Evolutionary conservation across 108 stramenopile species (phyloP), one percentile per base, ranked within the genome.

Genomic region (Cyclotella baltica): DNA sequence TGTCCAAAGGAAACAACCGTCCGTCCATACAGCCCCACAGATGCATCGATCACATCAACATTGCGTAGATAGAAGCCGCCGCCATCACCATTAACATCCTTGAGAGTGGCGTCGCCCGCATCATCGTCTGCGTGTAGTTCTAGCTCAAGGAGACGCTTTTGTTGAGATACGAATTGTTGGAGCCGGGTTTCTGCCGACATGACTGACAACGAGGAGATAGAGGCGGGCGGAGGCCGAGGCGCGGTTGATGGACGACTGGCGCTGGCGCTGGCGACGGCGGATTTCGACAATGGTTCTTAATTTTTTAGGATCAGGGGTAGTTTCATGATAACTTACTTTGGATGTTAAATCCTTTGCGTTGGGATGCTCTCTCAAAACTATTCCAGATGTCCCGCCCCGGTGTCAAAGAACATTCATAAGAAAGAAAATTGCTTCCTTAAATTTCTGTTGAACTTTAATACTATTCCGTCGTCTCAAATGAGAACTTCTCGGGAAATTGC

Each of bases 11-110:
- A 63, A 31, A 95, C 85, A 8, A 95, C 90, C 11, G 94, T 95
- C 57, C 94, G 76, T 57, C 94, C 94, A 58, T 92, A 95, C 43
- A 95, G 61, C 23, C 94, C 94, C 2, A 95, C 88, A 6, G 90
- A 86, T 5, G 90, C 75, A 28, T 90, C 87, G 30, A 76, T 67
- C 50, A 85, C 83, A 43, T 88, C 83, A 62, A 91, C 66, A 58
- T 82, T 77, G 25, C 55, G 82, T 34, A 85, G 86, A 28, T 83
- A 82, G 53, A 82, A 81, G 2, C 81, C 75, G 22, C 76, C 78
- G 46, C 36, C 20, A 38, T 87, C 84, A 28, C 61, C 63, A 57
- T 73, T 51, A 33, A 52, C 67, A 15, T 73, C 59, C 47, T 34
- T 75, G 28, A 23, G 63, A 8, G 28, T 30, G 27, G 46, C 28